Conservation (phyloP, 257 asterid species). For the Cinchona pubescens region DNA sequence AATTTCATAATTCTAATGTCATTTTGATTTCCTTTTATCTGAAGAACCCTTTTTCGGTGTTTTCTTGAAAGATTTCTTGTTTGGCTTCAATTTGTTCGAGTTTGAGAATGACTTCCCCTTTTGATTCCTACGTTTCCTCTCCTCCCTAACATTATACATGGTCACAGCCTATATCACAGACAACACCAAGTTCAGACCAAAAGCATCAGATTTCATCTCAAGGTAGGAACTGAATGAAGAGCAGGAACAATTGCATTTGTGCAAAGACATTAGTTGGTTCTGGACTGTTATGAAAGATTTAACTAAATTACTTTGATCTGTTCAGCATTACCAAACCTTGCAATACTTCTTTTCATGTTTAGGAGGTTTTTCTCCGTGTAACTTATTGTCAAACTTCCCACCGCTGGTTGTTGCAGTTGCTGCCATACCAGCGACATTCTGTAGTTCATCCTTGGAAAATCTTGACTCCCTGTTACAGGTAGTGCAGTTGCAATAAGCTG, state of each 20-base stretch:
- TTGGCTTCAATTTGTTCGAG: conserved; percentile 55
- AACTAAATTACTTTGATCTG: conserved; percentile 7
- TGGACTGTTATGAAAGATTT: not conserved
- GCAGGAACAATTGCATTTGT: not conserved
- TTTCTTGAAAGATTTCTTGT: conserved; percentile 69
- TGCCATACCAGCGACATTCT: conserved; percentile 94
- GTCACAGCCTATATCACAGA: conserved; percentile 65
- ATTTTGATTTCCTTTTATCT: conserved; percentile 61
- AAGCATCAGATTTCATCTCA: not conserved
- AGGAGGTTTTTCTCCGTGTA: conserved; percentile 76
- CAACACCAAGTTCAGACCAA: conserved; percentile 15
- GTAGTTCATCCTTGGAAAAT: conserved; percentile 77
- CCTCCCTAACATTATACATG: conserved; percentile 82
- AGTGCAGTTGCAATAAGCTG: conserved; percentile 86
- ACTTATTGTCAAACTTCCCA: conserved; percentile 94
- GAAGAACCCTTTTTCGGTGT: conserved; percentile 40
- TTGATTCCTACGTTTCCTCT: conserved; percentile 55
- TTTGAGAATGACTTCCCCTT: conserved; percentile 40
- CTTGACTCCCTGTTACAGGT: conserved; percentile 80
- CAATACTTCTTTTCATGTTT: conserved; percentile 93
- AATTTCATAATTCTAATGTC: conserved; percentile 1
- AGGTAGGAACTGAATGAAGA: conserved; percentile 57
- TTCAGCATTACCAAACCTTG: conserved; percentile 54
- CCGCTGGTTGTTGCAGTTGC: conserved; percentile 95
- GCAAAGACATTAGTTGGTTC: not conserved